Evolutionary conservation across 2,329 filamentous ascomycete genomes (phyloP).

Genomic region (Fusarium sp.): DNA sequence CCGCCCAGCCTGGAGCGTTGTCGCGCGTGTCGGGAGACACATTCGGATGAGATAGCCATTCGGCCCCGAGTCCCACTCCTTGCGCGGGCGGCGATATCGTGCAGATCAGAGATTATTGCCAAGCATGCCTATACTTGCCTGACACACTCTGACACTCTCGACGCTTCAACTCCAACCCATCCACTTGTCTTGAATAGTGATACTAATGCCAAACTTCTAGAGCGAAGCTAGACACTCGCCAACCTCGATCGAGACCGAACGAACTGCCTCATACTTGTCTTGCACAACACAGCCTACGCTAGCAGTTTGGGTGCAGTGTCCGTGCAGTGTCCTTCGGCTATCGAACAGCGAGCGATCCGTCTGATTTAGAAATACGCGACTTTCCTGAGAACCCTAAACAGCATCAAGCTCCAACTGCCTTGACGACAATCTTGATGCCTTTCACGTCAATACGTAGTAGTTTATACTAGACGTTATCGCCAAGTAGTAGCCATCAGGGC

Average conservation of each 20-base stretch:
- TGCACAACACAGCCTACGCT: background rate
- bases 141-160: background rate
- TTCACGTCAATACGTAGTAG: background rate
- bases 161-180: conserved; percentile 9
- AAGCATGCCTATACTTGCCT: background rate
- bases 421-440: conserved; percentile 18
- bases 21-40: conserved; percentile 18
- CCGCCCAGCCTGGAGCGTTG: conserved; percentile 22
- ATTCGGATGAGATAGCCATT: conserved; percentile 10
- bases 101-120: background rate
- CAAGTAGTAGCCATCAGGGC: background rate
- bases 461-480: conserved; percentile 7
- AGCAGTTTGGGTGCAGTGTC: background rate
- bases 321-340: background rate
- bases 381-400: background rate
- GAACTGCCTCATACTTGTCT: background rate
- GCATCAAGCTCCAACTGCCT: background rate
- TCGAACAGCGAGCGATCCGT: conserved; percentile 1
- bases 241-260: background rate
- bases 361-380: background rate
- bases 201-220: conserved; percentile 22
- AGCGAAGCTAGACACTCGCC: conserved; percentile 1
- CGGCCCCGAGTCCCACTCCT: background rate
- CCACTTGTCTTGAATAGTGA: background rate
- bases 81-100: conserved; percentile 12